Base-by-base conservation (phyloP, 2,329 filamentous ascomycete species). In the Tolypocladium tundrense region DNA sequence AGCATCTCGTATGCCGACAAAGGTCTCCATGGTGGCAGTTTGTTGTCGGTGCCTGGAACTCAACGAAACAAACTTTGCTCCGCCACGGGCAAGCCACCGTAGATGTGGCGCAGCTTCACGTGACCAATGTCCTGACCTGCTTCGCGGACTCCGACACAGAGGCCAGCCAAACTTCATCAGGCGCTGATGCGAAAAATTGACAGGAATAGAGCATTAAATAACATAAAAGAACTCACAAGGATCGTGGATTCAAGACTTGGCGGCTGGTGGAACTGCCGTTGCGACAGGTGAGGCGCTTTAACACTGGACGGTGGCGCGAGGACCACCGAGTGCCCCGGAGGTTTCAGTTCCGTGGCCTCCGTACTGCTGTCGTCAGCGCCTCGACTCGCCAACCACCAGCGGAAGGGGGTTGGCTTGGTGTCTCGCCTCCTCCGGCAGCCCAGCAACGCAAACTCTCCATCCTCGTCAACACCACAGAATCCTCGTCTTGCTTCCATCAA, bases 351-450 rank as follows among this genome's bases (percentile, higher is more conserved):
- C 64, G 63, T 57, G 43, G 53, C 58, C 60, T 64, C 64, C 63
- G 63, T 50, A 57, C 57, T 57, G 61, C 57, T 61, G 59, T 69
- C 66, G 68, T 68, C 68, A 69, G 62, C 63, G 65, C 67, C 67
- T 69, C 63, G 66, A 63, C 67, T 64, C 63, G 62, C 60, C 67
- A 66, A 67, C 58, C 61, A 48, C 52, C 52, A 16, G 27, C 41
- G 42, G 39, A 50, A 57, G 50, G 56, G 55, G 60, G 59, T 43
- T 60, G 58, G 59, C 54, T 40, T 43, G 42, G 43, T 45, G 24
- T 48, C 54, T 59, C 53, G 59, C 59, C 60, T 60, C 60, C 54
- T 55, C 41, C 43, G 39, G 24, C 48, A 56, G 58, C 51, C 48
- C 43, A 33, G 41, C 48, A 56, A 59, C 51, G 54, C 54, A 59